phyloP scores from a whole-genome alignment of 225 moss, liverwort and hornwort species.

The Straminergon stramineum region DNA sequence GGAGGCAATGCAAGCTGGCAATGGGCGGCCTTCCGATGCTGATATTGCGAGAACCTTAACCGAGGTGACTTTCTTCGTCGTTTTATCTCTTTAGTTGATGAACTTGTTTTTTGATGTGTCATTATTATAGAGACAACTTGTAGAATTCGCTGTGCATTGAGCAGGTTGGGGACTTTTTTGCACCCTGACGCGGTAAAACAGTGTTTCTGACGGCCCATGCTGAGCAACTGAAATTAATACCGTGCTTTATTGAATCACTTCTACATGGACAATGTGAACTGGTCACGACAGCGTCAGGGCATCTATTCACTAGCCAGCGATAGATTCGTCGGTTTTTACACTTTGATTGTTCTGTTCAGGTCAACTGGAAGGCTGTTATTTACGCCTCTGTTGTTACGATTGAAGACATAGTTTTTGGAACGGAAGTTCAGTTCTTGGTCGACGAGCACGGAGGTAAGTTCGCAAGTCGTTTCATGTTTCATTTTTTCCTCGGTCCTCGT shows the following conservation, averaged over 20 bases:
- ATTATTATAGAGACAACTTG: background rate
- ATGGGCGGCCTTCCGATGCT: slow-evolving; percentile 61
- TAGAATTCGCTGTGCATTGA: background rate
- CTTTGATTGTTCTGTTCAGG: slow-evolving; percentile 24
- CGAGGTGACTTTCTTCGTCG: slow-evolving; percentile 41
- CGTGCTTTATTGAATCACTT: background rate
- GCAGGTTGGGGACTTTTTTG: background rate
- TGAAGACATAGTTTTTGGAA: slow-evolving; percentile 80
- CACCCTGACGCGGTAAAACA: background rate
- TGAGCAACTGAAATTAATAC: background rate
- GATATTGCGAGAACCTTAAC: slow-evolving; percentile 84
- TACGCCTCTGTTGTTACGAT: slow-evolving; percentile 64
- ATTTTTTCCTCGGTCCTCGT: background rate
- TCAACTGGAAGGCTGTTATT: slow-evolving; percentile 91
- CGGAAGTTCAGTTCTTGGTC: slow-evolving; percentile 90
- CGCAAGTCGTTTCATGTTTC: background rate
- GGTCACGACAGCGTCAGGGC: background rate
- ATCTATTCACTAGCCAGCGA: background rate
- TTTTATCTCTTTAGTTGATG: background rate
- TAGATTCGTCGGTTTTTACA: background rate
- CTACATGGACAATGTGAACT: background rate
- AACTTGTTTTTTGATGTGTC: background rate
- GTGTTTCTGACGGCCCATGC: background rate
- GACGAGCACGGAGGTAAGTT: slow-evolving; percentile 87
- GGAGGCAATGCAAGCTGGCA: slow-evolving; percentile 75